phyloP scores from a whole-genome alignment of 371 early-diverging fungal genomes.

The Apophysomyces sp. region DNA sequence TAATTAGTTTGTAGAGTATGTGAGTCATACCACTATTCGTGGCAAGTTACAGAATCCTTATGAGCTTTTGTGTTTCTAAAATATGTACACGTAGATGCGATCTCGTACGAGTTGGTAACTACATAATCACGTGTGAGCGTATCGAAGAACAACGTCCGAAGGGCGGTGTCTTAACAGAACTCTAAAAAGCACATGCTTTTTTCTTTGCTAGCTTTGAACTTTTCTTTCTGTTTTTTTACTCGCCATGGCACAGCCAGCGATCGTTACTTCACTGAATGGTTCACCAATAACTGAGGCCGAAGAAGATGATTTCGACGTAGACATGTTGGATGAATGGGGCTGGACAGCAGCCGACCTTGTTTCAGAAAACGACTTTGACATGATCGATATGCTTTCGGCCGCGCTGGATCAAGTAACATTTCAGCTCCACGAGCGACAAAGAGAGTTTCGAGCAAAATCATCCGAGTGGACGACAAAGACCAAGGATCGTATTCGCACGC shows the following conservation, averaged over 20 bases:
- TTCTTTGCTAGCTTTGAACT: background rate
- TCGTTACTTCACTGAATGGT: slow-evolving; percentile 6
- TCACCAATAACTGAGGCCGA: slow-evolving; percentile 3
- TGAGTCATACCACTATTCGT: no score
- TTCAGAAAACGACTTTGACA: slow-evolving; percentile 36
- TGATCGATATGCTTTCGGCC: slow-evolving; percentile 39
- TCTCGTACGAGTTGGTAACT: background rate
- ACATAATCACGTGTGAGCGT: background rate
- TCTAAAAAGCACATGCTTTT: background rate
- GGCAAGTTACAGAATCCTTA: no score
- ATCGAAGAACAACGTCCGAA: background rate
- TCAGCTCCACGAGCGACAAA: slow-evolving; percentile 43
- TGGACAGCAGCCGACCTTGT: slow-evolving; percentile 27
- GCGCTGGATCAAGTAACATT: slow-evolving; percentile 48
- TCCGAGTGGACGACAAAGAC: slow-evolving; percentile 46
- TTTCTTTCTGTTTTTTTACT: background rate
- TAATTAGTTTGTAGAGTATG: no score
- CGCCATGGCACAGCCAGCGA: background rate
- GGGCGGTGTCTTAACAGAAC: background rate
- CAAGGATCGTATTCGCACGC: slow-evolving; percentile 27
- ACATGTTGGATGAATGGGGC: slow-evolving; percentile 10
- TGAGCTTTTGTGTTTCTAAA: no score
- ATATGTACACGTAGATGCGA: no score
- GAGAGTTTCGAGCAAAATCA: slow-evolving; percentile 35
- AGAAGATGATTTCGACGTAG: slow-evolving; percentile 9